Percentiles rank a stretch among this genome's conserved stretches.
Conservation (phyloP, 208 protist genomes). For the Phytomonas serpens region DNA sequence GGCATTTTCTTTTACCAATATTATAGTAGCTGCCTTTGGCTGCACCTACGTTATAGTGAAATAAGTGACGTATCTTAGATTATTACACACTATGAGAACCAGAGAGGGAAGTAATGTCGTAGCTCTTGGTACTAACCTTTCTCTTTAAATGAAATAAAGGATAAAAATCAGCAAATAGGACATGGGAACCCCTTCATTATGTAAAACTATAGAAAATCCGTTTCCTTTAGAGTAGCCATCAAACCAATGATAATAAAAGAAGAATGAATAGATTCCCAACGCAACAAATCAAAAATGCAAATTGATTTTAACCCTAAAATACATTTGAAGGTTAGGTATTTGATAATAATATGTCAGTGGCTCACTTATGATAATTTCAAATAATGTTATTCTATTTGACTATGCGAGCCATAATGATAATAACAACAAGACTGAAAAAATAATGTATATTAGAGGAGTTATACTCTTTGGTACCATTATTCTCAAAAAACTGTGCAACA, state of each 20-base stretch:
- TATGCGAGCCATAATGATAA: conserved; percentile 4
- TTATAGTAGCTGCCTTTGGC: background rate
- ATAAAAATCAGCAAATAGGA: conserved; percentile 4
- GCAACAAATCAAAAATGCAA: background rate
- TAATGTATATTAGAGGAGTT: background rate
- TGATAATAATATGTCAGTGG: background rate
- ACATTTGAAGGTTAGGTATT: background rate
- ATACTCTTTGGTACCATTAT: background rate
- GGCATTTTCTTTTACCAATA: conserved; percentile 8
- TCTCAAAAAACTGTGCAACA: background rate
- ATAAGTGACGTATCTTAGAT: conserved; percentile 16
- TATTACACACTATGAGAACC: background rate
- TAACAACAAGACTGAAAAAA: conserved; percentile 13
- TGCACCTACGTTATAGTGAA: conserved; percentile 11
- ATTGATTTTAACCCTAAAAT: conserved; percentile 6
- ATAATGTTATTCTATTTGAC: background rate
- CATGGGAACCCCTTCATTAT: background rate
- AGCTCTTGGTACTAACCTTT: background rate
- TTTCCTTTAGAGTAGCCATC: background rate
- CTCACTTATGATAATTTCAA: background rate
- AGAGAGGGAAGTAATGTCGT: background rate
- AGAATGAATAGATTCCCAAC: background rate
- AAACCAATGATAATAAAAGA: background rate
- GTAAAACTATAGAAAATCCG: background rate
- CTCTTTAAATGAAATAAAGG: background rate